These are phyloP conservation scores for Mycena metata DNA, from an alignment of 768 basidiomycete species.

Conservation along the genomic window DNA sequence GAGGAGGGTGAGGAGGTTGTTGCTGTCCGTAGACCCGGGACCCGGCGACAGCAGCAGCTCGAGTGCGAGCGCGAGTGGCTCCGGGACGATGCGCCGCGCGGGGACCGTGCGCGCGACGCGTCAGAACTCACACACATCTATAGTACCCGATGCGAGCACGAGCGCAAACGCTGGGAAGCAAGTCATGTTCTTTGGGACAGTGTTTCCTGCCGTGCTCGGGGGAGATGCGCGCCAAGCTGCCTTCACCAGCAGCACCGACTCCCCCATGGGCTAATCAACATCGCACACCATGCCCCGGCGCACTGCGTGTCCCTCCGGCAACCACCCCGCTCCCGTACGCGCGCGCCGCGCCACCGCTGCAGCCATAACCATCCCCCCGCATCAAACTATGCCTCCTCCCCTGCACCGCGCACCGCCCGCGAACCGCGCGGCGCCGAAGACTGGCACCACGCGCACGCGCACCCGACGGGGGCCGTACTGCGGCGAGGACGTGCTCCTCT, in stretches of 20 bases:
- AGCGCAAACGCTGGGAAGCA: slow-evolving; percentile 4
- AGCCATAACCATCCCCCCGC: slow-evolving; percentile 42
- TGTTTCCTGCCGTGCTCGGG: slow-evolving; percentile 42
- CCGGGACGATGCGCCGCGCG: slow-evolving; percentile 36
- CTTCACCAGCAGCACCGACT: slow-evolving; percentile 50
- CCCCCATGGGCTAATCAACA: slow-evolving; percentile 38
- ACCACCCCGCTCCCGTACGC: slow-evolving; percentile 18
- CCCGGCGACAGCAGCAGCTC: slow-evolving; percentile 10
- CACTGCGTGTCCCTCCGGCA: slow-evolving; percentile 75
- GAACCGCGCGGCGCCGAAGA: slow-evolving; percentile 40
- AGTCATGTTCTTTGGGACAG: background rate
- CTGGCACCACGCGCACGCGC: slow-evolving; percentile 46
- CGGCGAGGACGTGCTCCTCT: no score
- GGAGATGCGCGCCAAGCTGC: slow-evolving; percentile 47
- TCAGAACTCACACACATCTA: background rate
- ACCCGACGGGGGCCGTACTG: no score
- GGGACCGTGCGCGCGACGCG: slow-evolving; percentile 33
- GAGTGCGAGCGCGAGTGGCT: background rate
- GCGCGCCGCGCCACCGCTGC: slow-evolving; percentile 31
- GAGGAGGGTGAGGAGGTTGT: slow-evolving; percentile 38
- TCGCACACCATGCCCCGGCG: no score
- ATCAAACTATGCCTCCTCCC: slow-evolving; percentile 38
- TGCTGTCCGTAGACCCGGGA: slow-evolving; percentile 33
- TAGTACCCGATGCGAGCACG: slow-evolving; percentile 2
- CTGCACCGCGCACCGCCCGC: slow-evolving; percentile 30